These are phyloP conservation scores for Nissolia schottii DNA, from an alignment of 306 rosid genomes.

Conservation along the genomic window DNA sequence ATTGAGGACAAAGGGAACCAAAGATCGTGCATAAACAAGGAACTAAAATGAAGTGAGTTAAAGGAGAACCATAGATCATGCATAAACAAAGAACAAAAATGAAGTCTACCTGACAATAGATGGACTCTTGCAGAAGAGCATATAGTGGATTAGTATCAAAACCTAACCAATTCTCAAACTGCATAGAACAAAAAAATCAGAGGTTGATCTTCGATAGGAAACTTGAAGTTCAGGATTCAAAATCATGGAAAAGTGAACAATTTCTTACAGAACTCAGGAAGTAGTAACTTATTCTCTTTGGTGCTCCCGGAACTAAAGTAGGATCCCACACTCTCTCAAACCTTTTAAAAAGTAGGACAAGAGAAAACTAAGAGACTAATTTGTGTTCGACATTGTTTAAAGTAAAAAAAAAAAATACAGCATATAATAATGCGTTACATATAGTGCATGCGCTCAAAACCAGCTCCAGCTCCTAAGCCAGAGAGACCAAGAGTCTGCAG, in stretches of 20 bases:
- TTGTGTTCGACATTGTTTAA: background rate
- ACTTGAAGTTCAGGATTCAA: conserved; percentile 17
- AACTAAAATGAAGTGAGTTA: background rate
- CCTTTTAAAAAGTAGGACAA: conserved; percentile 44
- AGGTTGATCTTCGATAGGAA: conserved; percentile 21
- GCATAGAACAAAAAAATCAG: conserved; percentile 29
- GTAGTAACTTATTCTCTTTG: conserved; percentile 62
- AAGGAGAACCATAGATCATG: background rate
- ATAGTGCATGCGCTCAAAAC: conserved; percentile 92
- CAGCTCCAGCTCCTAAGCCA: conserved; percentile 69
- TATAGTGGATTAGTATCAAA: conserved; percentile 78
- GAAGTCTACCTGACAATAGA: conserved; percentile 77
- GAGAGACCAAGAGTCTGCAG: conserved; percentile 82
- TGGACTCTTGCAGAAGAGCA: conserved; percentile 73
- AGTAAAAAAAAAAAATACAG: background rate
- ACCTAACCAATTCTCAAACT: conserved; percentile 63
- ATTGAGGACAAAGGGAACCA: background rate
- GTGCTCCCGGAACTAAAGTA: conserved; percentile 68
- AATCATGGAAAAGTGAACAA: conserved; percentile 20
- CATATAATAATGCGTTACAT: conserved; percentile 47
- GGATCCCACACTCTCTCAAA: conserved; percentile 97
- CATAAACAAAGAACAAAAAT: conserved; percentile 1
- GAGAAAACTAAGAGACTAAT: conserved; percentile 3
- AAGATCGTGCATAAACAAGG: background rate
- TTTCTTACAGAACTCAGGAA: conserved; percentile 71